Conservation (phyloP, 495 filamentous ascomycete species). For the Penicillium verhagenii region DNA sequence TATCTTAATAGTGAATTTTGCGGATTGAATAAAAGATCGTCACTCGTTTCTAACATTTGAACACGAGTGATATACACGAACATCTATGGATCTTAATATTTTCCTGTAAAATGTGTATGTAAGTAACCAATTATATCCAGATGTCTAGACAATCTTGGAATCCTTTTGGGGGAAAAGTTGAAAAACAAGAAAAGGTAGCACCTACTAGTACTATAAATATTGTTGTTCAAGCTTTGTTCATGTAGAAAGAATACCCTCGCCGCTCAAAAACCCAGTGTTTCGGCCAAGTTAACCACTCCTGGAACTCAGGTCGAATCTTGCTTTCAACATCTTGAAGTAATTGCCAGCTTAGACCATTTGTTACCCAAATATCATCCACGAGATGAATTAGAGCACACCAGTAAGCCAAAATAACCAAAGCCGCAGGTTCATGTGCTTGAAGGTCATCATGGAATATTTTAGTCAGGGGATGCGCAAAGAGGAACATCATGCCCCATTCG, state of each 20-base stretch:
- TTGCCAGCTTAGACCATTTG: slow-evolving; percentile 29
- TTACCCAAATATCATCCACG: slow-evolving; percentile 41
- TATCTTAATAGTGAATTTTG: slow-evolving; percentile 6
- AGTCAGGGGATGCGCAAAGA: slow-evolving; percentile 46
- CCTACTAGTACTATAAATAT: no score
- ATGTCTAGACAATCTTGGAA: no score
- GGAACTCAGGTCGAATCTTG: slow-evolving; percentile 14
- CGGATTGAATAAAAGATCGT: slow-evolving; percentile 3
- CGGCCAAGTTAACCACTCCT: slow-evolving; percentile 26
- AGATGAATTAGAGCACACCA: slow-evolving; percentile 41
- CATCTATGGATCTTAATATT: no score
- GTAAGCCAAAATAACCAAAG: slow-evolving; percentile 42
- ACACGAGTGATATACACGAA: slow-evolving; percentile 1
- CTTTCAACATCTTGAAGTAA: slow-evolving; percentile 24
- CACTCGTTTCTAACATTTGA: background rate
- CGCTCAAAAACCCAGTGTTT: slow-evolving; percentile 16
- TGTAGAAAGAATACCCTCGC: background rate
- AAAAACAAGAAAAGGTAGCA: no score
- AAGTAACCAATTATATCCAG: no score
- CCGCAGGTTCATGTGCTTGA: slow-evolving; percentile 44
- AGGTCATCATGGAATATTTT: slow-evolving; percentile 44
- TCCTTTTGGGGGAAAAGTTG: no score
- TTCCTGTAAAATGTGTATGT: no score
- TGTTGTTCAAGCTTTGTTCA: background rate
- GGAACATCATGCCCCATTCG: slow-evolving; percentile 19